phyloP scores from a whole-genome alignment of 108 stramenopile species.

The Cyclostephanos tholiformis region DNA sequence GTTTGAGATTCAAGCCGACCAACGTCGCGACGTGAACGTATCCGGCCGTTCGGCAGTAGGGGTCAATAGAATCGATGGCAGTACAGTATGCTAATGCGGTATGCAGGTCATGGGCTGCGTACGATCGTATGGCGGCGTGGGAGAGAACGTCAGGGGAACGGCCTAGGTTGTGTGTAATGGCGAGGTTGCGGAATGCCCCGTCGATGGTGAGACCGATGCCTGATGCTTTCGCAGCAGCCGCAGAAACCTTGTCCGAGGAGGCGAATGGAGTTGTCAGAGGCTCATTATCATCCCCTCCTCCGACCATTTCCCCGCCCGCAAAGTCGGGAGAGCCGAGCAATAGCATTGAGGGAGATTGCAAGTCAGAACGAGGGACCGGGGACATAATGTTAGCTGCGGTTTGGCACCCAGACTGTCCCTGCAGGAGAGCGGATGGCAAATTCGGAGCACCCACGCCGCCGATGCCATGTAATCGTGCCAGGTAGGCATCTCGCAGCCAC shows the following conservation, averaged over 20 bases:
- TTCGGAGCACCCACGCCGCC: constrained; percentile 5
- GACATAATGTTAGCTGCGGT: constrained; percentile 5
- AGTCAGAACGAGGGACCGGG: constrained; percentile 21
- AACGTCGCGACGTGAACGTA: constrained; percentile 80
- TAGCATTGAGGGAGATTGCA: constrained; percentile 33
- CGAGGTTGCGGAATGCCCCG: constrained; percentile 64
- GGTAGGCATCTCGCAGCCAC: constrained; percentile 69
- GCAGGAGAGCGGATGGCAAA: not conserved
- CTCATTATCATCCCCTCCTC: not conserved
- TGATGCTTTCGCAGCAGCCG: not conserved
- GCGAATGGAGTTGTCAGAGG: not conserved
- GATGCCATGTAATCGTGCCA: constrained; percentile 50
- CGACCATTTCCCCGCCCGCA: constrained; percentile 13
- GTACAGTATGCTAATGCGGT: constrained; percentile 68
- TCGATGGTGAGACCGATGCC: constrained; percentile 46
- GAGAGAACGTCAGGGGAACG: constrained; percentile 74
- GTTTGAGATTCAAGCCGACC: constrained; percentile 79
- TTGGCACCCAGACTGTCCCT: not conserved
- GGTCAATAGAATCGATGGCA: constrained; percentile 67
- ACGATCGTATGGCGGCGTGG: constrained; percentile 75
- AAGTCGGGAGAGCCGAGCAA: constrained; percentile 22
- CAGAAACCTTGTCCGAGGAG: not conserved
- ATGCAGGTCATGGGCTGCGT: constrained; percentile 64
- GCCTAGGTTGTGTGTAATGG: constrained; percentile 56
- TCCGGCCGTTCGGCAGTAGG: constrained; percentile 58